These are phyloP conservation scores for Keithomyces neogunnii DNA, from an alignment of 2,329 filamentous ascomycete species.

Conservation along the genomic window DNA sequence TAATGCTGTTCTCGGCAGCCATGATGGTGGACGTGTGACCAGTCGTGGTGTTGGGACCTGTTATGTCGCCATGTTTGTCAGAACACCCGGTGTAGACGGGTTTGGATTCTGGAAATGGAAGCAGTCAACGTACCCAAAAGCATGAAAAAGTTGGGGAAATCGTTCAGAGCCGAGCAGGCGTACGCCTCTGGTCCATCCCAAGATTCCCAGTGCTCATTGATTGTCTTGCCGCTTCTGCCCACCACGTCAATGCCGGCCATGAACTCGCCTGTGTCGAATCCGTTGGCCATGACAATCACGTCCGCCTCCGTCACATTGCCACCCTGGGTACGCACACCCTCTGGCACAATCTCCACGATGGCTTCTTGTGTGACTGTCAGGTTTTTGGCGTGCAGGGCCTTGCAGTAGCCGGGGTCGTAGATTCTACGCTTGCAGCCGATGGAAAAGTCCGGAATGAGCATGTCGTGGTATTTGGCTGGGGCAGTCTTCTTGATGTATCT, in stretches of 20 bases:
- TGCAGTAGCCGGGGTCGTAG: conserved; percentile 48
- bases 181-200: conserved; percentile 56
- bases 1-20: conserved; percentile 52
- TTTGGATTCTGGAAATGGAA: not conserved
- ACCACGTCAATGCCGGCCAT: conserved; percentile 43
- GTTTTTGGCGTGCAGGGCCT: conserved; percentile 41
- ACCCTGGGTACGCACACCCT: conserved; percentile 27
- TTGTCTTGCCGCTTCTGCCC: conserved; percentile 38
- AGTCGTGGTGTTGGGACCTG: conserved; percentile 52
- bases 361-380: conserved; percentile 36
- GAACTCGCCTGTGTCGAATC: conserved; percentile 48
- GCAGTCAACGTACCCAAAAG: conserved; percentile 35
- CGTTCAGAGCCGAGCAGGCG: conserved; percentile 46
- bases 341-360: conserved; percentile 36
- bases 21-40: conserved; percentile 54
- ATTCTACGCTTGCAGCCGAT: conserved; percentile 58
- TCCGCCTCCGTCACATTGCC: conserved; percentile 42
- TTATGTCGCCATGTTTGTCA: not conserved
- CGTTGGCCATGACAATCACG: conserved; percentile 53
- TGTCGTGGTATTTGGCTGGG: conserved; percentile 51
- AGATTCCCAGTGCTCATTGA: conserved; percentile 48
- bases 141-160: conserved; percentile 59
- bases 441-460: conserved; percentile 53
- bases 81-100: not conserved
- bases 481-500: conserved; percentile 33